Percentiles rank a stretch among this genome's conserved stretches.
Conservation (phyloP, 2,329 filamentous ascomycete species). For the Hortaea werneckii region DNA sequence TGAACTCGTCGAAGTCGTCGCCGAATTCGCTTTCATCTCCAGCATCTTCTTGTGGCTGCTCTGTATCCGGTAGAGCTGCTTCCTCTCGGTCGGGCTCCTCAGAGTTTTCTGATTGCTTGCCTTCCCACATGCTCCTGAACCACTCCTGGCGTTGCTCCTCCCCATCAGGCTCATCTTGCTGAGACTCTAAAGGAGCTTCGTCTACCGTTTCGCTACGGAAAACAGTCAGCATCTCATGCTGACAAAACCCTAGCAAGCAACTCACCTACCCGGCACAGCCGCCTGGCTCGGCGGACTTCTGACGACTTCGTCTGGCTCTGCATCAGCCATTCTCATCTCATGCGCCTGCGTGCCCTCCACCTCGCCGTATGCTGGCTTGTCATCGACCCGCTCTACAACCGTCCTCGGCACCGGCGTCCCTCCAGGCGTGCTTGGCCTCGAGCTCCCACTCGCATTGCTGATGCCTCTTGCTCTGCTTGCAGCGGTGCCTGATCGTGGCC, state of each 20-base stretch:
- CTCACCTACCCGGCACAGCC: constrained; percentile 41
- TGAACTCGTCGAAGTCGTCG: constrained; percentile 59
- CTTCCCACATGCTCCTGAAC: constrained; percentile 25
- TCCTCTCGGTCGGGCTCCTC: constrained; percentile 29
- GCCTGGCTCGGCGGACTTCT: constrained; percentile 35
- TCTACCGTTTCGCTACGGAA: neutral
- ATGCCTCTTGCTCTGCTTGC: constrained; percentile 18
- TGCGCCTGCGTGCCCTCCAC: constrained; percentile 51
- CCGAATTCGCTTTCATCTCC: constrained; percentile 61
- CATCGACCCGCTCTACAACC: constrained; percentile 52
- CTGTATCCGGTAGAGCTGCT: constrained; percentile 17
- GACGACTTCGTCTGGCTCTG: constrained; percentile 48
- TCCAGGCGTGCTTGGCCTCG: constrained; percentile 40
- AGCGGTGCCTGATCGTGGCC: constrained; percentile 30
- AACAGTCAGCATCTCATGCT: too few relatives aligned
- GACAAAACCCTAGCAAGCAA: constrained; percentile 2
- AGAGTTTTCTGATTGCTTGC: constrained; percentile 5
- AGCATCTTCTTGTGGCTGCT: constrained; percentile 40
- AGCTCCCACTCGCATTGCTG: constrained; percentile 27
- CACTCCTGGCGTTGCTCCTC: constrained; percentile 21
- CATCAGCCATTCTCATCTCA: constrained; percentile 47
- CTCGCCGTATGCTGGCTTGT: constrained; percentile 48
- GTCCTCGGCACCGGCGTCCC: constrained; percentile 47
- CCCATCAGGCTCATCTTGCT: constrained; percentile 27
- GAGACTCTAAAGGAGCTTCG: neutral